Evolutionary conservation across 768 basidiomycete genomes (phyloP), one percentile per base, ranked within the genome.

Genomic region (Polyporus arcularius): DNA sequence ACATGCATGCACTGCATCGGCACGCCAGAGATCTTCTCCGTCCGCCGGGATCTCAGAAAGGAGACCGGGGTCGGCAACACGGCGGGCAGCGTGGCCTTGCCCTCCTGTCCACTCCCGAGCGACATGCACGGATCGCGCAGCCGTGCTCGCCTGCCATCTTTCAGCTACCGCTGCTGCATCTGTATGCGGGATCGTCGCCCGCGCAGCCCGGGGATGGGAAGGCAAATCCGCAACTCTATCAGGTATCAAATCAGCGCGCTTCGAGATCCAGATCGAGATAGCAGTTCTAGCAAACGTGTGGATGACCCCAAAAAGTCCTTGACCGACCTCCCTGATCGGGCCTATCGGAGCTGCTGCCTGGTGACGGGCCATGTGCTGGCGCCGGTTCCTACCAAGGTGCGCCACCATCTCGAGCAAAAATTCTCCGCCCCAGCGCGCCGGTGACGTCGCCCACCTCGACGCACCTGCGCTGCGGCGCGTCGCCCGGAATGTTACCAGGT

Each of bases 401-500:
- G 60, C 60, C 60, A 61, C 60, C 55, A 48, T 50, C 60, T 55
- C 54, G 49, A 55, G 38, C 60, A 42, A 45, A 32, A 48, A 47
- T 46, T 43, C 18, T 46, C 55, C 35, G 14, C 32, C 5, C 35
- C 15, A 18, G 31, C 46, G 21, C 21, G 28, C 10, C 53, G 41
- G 53, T 54, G 40, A 54, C 53, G 40, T 54, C 39, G 18, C 26
- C 10, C 28, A 21, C 42, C 18, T 26, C 43, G 45, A 56, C 39
- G 26, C 40, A 42, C 8, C 38, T 35, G 16, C 31, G 55, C 28
- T 42, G 61, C 55, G 46, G 52, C n/a, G 32, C 45, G 41, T 55
- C 38, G 43, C 53, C 32, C 41, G 40, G 39, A 40, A 54, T 57
- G 68, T 65, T 65, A 66, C 70, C 70, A 46, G n/a, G 48, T 28